Conservation (phyloP, 2,329 filamentous ascomycete species). For the Microsporum ferrugineum region DNA sequence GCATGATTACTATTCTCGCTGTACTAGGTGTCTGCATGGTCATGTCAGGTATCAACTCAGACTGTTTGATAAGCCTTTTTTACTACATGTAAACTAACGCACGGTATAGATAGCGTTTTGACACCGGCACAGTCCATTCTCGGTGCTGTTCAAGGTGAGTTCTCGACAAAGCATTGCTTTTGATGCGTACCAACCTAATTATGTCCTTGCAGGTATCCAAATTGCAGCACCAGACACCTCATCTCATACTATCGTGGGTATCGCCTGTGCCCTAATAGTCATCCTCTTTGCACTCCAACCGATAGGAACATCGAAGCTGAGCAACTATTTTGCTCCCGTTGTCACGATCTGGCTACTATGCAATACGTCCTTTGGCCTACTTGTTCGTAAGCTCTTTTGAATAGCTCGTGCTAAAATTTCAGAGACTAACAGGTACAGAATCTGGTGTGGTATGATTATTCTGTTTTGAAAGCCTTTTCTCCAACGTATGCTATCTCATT, state of each 20-base stretch:
- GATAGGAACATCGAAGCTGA: slow-evolving; percentile 39
- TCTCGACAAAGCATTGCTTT: neutral
- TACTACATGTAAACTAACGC: neutral
- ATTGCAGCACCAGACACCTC: slow-evolving; percentile 11
- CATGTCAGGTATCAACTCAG: slow-evolving; percentile 29
- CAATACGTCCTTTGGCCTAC: slow-evolving; percentile 44
- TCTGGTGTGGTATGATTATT: slow-evolving; percentile 35
- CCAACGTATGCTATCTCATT: slow-evolving; percentile 40
- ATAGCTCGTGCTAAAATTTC: neutral
- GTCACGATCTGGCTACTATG: slow-evolving; percentile 46
- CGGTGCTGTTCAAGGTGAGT: slow-evolving; percentile 42
- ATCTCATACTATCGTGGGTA: slow-evolving; percentile 11
- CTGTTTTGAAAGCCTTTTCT: slow-evolving; percentile 43
- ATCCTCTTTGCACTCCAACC: slow-evolving; percentile 45
- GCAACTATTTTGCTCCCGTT: slow-evolving; percentile 40
- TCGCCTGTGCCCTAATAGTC: slow-evolving; percentile 27
- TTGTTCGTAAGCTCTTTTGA: slow-evolving; percentile 22
- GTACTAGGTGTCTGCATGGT: slow-evolving; percentile 44
- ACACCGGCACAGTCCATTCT: slow-evolving; percentile 48
- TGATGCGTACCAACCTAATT: neutral
- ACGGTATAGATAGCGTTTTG: slow-evolving; percentile 38
- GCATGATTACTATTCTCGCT: slow-evolving; percentile 32
- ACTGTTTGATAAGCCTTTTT: neutral
- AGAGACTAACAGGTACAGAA: slow-evolving; percentile 23
- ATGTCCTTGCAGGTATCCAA: slow-evolving; percentile 10